Evolutionary conservation across 306 rosid genomes (phyloP), one percentile per base, ranked within the genome.

Genomic region (Amphicarpaea edgeworthii): DNA sequence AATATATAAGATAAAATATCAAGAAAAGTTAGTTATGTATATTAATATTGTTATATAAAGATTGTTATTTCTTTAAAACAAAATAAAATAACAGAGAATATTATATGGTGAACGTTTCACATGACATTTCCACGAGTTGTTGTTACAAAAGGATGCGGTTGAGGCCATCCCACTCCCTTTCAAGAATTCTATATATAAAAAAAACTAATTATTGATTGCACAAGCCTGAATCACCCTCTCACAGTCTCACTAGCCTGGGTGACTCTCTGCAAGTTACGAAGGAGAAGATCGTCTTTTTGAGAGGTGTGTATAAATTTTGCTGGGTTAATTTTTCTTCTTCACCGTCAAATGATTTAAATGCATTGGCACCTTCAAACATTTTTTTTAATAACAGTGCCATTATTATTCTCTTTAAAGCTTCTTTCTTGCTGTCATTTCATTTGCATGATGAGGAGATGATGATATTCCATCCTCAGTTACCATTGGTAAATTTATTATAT

Each of bases 401-500:
- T 61, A 54, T 82, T 84, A 77, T 81, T 80, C 64, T 53, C 53
- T 63, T 64, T 51, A 67, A 73, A 84, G 78, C 82, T 81, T 83
- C 87, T 53, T 83, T 68, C 49, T 77, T 82, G 58, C 76, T 80
- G 51, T 77, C 87, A 77, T 87, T 65, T 78, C 81, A 74, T 82
- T 82, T 82, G 70, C 70, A 70, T 75, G 50, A 68, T 32, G 69
- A 64, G 17, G 38, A 64, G 73, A 46, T 12, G 60, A 60, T 23
- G 70, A 40, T 70, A 54, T 70, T 77, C 83, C 58, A 55, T 23
- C 34, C 71, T 59, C 87, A 54, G 54, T 74, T 77, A 23, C 79
- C 72, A 73, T 76, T 57, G 83, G 92, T 88, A 80, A 82, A 85
- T 37, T 5, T 30, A 43, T 30, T 67, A 55, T 67, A 68, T 26